phyloP scores from a whole-genome alignment of 768 basidiomycete genomes.

The Sporobolomyces phaffii region DNA sequence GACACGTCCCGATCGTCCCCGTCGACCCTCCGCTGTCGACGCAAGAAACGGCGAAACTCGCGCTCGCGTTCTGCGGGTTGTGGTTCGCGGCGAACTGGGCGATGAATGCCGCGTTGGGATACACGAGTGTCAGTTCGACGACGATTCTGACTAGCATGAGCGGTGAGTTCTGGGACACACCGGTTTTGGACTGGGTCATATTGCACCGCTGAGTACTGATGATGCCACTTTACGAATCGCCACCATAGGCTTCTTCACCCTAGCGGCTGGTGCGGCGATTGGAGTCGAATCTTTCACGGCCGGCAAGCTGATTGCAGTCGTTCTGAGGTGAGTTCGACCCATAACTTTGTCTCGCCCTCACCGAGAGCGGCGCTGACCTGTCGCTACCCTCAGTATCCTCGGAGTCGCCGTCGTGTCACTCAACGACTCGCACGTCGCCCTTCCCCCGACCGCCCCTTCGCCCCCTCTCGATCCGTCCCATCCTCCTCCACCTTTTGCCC shows the following conservation, averaged over 20 bases:
- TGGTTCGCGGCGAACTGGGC: constrained; percentile 93
- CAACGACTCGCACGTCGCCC: constrained; percentile 51
- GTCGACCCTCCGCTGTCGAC: constrained; percentile 53
- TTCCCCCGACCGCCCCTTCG: constrained; percentile 20
- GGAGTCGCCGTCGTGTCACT: constrained; percentile 85
- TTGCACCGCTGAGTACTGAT: no score
- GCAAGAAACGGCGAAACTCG: constrained; percentile 69
- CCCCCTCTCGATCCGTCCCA: neutral
- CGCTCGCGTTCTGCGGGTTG: constrained; percentile 71
- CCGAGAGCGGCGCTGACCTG: neutral
- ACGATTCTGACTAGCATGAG: constrained; percentile 85
- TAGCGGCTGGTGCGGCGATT: constrained; percentile 73
- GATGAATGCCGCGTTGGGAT: constrained; percentile 72
- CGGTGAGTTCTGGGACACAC: constrained; percentile 62
- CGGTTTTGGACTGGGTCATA: no score
- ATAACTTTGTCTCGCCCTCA: neutral
- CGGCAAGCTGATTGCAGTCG: constrained; percentile 68
- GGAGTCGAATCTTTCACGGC: constrained; percentile 69
- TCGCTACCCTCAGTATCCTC: constrained; percentile 54
- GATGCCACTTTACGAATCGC: no score
- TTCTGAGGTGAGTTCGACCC: constrained; percentile 45
- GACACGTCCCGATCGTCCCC: constrained; percentile 14
- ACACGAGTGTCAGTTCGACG: constrained; percentile 88
- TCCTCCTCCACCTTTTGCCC: constrained; percentile 28
- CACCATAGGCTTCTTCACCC: constrained; percentile 77